phyloP scores from a whole-genome alignment of 768 basidiomycete species.

The Panellus pusillus region DNA sequence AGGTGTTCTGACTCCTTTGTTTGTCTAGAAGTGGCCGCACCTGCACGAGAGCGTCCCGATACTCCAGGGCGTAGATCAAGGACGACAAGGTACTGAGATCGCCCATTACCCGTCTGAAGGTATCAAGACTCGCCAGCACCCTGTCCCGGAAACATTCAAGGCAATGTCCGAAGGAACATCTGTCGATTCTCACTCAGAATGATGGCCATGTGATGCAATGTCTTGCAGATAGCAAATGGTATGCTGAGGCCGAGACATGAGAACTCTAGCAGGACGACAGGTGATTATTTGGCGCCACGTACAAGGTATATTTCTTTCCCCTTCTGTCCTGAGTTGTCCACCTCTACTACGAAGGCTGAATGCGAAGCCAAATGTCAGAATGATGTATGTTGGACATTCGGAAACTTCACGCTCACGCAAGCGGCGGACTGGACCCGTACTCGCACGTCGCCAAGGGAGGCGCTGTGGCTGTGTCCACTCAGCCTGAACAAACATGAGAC shows the following conservation, averaged over 20 bases:
- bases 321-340: too few species aligned
- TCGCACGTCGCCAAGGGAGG: too few species aligned
- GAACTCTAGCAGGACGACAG: too few species aligned
- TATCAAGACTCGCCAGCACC: background rate
- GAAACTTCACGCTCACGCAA: background rate
- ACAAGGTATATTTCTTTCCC: too few species aligned
- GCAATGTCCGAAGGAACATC: background rate
- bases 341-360: too few species aligned
- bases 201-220: background rate
- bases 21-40: background rate
- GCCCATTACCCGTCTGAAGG: slow-evolving; percentile 2
- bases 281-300: too few species aligned
- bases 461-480: too few species aligned
- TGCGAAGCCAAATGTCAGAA: too few species aligned
- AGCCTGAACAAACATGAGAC: too few species aligned
- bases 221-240: background rate
- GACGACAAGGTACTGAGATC: background rate
- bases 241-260: too few species aligned
- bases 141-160: background rate
- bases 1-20: too few species aligned
- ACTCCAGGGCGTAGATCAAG: slow-evolving; percentile 4
- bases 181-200: background rate
- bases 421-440: background rate
- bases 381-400: too few species aligned
- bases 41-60: background rate